Percentiles rank a stretch among this genome's conserved stretches.
Evolutionary conservation across 2,329 filamentous ascomycete genomes (phyloP).

Genomic region (Lachnellula arida): DNA sequence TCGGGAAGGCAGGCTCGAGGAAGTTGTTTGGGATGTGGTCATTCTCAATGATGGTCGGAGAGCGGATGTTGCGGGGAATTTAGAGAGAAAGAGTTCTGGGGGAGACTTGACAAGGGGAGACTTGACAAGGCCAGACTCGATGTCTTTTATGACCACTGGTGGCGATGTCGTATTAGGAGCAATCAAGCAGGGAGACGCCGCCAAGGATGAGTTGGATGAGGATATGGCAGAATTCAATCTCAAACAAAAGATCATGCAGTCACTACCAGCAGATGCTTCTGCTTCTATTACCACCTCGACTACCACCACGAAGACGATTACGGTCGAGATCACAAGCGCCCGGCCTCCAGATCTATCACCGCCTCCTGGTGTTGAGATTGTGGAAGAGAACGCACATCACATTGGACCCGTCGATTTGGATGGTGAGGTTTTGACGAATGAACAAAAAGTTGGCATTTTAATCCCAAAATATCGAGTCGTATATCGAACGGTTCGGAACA

Average conservation of each 20-base stretch:
- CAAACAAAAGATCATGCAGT: slow-evolving; percentile 49
- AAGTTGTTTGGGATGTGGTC: slow-evolving; percentile 63
- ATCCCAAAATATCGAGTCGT: slow-evolving; percentile 48
- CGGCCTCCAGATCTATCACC: slow-evolving; percentile 47
- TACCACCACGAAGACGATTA: slow-evolving; percentile 58
- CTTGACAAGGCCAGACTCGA: slow-evolving; percentile 36
- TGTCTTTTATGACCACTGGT: slow-evolving; percentile 26
- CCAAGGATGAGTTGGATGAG: slow-evolving; percentile 35
- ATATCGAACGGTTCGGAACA: slow-evolving; percentile 54
- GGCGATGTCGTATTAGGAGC: slow-evolving; percentile 33
- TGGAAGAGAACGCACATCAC: slow-evolving; percentile 42
- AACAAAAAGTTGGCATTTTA: slow-evolving; percentile 13
- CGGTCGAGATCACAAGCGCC: slow-evolving; percentile 55
- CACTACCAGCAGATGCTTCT: slow-evolving; percentile 51
- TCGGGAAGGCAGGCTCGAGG: slow-evolving; percentile 44
- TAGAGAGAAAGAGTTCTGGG: slow-evolving; percentile 17
- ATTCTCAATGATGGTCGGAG: slow-evolving; percentile 54
- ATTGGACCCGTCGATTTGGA: slow-evolving; percentile 12
- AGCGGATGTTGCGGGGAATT: slow-evolving; percentile 46
- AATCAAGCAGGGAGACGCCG: slow-evolving; percentile 31
- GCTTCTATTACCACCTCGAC: slow-evolving; percentile 57
- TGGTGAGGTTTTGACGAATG: slow-evolving; percentile 14
- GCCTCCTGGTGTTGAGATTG: slow-evolving; percentile 54
- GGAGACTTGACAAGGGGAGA: slow-evolving; percentile 31
- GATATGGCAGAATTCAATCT: slow-evolving; percentile 44